Evolutionary conservation across 305 asterid species (phyloP).

Genomic region (Euphrasia arctica): DNA sequence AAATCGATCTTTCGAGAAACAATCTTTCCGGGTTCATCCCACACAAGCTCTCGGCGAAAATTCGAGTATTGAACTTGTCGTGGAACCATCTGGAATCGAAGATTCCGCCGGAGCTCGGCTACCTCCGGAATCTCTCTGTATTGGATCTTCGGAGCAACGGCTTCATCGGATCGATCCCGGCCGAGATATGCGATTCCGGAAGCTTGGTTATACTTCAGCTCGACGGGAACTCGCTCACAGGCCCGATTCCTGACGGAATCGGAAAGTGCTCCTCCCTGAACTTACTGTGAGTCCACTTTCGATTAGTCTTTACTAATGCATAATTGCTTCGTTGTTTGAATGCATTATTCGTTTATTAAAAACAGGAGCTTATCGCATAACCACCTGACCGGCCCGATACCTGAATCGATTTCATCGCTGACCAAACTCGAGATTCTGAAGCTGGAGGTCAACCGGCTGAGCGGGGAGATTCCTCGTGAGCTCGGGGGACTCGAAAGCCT

Average conservation of each 20-base stretch:
- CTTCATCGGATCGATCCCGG: slow-evolving; percentile 65
- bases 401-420: slow-evolving; percentile 58
- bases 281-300: slow-evolving; percentile 61
- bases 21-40: slow-evolving; percentile 61
- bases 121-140: slow-evolving; percentile 61
- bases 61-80: slow-evolving; percentile 67
- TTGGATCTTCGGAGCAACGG: slow-evolving; percentile 67
- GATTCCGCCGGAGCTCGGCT: slow-evolving; percentile 75
- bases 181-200: slow-evolving; percentile 79
- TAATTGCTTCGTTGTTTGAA: too few species aligned
- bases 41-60: slow-evolving; percentile 51
- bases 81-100: slow-evolving; percentile 73
- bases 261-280: slow-evolving; percentile 86
- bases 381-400: slow-evolving; percentile 63
- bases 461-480: slow-evolving; percentile 85
- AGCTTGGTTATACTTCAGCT: slow-evolving; percentile 86
- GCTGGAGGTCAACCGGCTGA: slow-evolving; percentile 72
- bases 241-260: slow-evolving; percentile 69
- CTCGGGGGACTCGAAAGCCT: slow-evolving; percentile 73
- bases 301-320: too few species aligned
- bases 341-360: too few species aligned
- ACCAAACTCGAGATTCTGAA: slow-evolving; percentile 82
- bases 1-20: slow-evolving; percentile 73
- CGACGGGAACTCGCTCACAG: slow-evolving; percentile 77
- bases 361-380: slow-evolving; percentile 96